Evolutionary conservation across 805 yeast species (phyloP).

Genomic region (Tetrapisispora nanseiensis): DNA sequence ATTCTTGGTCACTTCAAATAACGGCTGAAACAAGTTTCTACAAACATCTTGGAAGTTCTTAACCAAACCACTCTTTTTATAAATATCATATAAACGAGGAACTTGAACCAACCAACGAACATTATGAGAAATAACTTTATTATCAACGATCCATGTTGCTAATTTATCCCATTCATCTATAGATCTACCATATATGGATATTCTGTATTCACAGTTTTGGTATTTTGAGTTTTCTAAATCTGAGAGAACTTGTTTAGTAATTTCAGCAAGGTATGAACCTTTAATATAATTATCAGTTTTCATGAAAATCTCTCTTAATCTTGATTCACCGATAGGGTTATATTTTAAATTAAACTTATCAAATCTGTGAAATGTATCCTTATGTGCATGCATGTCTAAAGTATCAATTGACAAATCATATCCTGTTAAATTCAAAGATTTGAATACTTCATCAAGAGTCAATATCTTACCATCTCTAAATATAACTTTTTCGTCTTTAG

Average conservation of each 20-base stretch:
- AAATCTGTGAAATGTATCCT: slow-evolving; percentile 94
- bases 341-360: slow-evolving; percentile 95
- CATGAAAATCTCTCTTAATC: slow-evolving; percentile 89
- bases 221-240: slow-evolving; percentile 93
- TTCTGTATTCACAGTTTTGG: slow-evolving; percentile 95
- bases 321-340: slow-evolving; percentile 96
- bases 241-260: slow-evolving; percentile 86
- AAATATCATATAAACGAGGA: slow-evolving; percentile 86
- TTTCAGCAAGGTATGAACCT: slow-evolving; percentile 85
- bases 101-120: slow-evolving; percentile 96
- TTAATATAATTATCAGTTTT: slow-evolving; percentile 89
- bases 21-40: slow-evolving; percentile 71
- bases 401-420: slow-evolving; percentile 95
- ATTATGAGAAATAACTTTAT: slow-evolving; percentile 82
- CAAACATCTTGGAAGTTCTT: slow-evolving; percentile 65
- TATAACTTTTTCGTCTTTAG: slow-evolving; percentile 82
- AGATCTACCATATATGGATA: slow-evolving; percentile 87
- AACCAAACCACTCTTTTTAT: slow-evolving; percentile 67
- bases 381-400: slow-evolving; percentile 98
- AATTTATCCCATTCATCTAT: slow-evolving; percentile 89
- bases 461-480: slow-evolving; percentile 85
- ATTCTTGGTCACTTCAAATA: slow-evolving; percentile 79
- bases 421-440: slow-evolving; percentile 83
- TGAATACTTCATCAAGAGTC: slow-evolving; percentile 81
- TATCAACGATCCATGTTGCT: slow-evolving; percentile 91